phyloP scores from a whole-genome alignment of 345 rosid genomes.

The Salix exigua region DNA sequence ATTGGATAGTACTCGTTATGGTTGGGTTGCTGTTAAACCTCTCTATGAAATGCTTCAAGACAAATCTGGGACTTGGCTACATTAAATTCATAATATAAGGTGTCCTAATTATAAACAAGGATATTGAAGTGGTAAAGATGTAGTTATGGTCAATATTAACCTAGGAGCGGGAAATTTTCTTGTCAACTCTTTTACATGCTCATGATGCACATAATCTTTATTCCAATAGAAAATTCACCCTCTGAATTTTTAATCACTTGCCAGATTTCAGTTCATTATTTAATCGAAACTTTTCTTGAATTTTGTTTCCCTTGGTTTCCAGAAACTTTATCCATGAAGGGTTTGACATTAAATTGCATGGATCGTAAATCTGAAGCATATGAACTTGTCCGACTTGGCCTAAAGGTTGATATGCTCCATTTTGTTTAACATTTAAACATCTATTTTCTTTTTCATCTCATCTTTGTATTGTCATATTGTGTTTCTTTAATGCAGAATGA shows the following conservation, averaged over 20 bases:
- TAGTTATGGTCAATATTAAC: not conserved
- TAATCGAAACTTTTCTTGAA: not conserved
- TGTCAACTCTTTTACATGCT: not conserved
- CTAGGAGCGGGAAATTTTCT: not conserved
- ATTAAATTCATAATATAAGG: not conserved
- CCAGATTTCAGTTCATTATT: not conserved
- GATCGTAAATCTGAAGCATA: slow-evolving; percentile 98
- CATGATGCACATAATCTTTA: not conserved
- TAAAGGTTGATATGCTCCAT: slow-evolving; percentile 57
- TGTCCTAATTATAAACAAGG: not conserved
- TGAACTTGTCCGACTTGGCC: slow-evolving; percentile 90
- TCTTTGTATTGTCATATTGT: not conserved
- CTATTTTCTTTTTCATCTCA: not conserved
- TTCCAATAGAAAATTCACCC: not conserved
- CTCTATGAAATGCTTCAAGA: not conserved
- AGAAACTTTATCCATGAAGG: slow-evolving; percentile 99
- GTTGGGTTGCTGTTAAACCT: not conserved
- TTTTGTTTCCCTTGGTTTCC: slow-evolving; percentile 18
- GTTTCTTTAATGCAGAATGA: slow-evolving; percentile 71
- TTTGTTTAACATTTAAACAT: not conserved
- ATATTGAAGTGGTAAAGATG: not conserved
- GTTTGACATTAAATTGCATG: slow-evolving; percentile 95
- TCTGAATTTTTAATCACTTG: not conserved
- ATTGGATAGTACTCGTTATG: not conserved
- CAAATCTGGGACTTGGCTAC: not conserved